These are phyloP conservation scores for Colletotrichum sp. DNA, from an alignment of 2,329 filamentous ascomycete genomes.

Conservation along the genomic window DNA sequence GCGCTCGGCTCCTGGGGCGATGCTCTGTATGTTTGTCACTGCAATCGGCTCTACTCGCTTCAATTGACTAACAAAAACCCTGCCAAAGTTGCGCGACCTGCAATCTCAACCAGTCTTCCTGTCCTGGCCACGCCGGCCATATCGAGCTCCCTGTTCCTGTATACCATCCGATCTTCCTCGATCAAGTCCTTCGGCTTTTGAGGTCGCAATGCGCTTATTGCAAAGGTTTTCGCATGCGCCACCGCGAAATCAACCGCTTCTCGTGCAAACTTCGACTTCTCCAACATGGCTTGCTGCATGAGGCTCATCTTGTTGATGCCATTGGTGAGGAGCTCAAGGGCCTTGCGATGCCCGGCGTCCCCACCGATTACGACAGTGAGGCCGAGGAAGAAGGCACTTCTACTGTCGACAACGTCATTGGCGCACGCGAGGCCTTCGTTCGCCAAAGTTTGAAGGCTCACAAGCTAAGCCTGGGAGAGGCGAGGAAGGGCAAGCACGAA, in stretches of 20 bases:
- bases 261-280: constrained; percentile 85
- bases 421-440: constrained; percentile 70
- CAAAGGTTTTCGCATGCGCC: constrained; percentile 81
- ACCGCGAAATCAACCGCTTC: constrained; percentile 78
- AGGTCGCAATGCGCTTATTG: constrained; percentile 92
- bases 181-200: constrained; percentile 85
- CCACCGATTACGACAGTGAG: constrained; percentile 55
- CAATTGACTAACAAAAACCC: constrained; percentile 22
- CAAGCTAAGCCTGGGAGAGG: constrained; percentile 51
- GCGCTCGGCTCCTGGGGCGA: constrained; percentile 91
- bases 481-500: constrained; percentile 77
- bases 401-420: constrained; percentile 56
- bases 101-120: constrained; percentile 79
- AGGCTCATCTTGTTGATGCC: constrained; percentile 65
- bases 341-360: constrained; percentile 41
- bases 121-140: constrained; percentile 92
- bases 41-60: neutral
- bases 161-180: constrained; percentile 97
- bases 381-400: constrained; percentile 68
- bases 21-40: constrained; percentile 66
- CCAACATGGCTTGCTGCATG: constrained; percentile 80
- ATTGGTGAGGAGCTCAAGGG: constrained; percentile 52
- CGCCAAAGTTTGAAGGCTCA: constrained; percentile 71
- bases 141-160: constrained; percentile 93
- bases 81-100: constrained; percentile 83